Evolutionary conservation across 495 filamentous ascomycete genomes (phyloP).

Genomic region (Penicillium turbatum): DNA sequence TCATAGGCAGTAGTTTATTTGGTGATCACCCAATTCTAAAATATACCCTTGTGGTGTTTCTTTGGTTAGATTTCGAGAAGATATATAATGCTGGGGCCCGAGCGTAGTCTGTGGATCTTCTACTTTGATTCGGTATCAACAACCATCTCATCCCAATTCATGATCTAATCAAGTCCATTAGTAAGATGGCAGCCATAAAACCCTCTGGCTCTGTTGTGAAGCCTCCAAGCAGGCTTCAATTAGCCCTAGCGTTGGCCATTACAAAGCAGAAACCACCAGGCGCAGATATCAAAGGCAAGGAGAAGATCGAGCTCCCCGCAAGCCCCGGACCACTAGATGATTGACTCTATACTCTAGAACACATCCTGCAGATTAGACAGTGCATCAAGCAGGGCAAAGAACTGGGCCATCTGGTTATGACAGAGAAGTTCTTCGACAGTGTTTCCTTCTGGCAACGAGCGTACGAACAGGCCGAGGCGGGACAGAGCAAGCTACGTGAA

Average conservation of each 20-base stretch:
- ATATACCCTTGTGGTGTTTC: no score
- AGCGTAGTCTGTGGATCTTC: no score
- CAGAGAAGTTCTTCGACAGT: slow-evolving; percentile 44
- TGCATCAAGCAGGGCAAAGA: slow-evolving; percentile 27
- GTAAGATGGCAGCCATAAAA: background rate
- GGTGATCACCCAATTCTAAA: no score
- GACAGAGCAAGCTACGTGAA: slow-evolving; percentile 42
- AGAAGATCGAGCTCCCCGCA: background rate
- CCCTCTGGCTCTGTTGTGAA: background rate
- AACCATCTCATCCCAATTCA: background rate
- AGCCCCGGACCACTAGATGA: background rate
- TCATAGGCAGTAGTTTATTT: no score
- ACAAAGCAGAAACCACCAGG: slow-evolving; percentile 41
- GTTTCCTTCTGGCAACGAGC: slow-evolving; percentile 48
- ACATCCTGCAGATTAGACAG: slow-evolving; percentile 36
- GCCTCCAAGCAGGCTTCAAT: slow-evolving; percentile 30
- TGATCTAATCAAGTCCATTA: background rate
- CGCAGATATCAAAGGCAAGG: slow-evolving; percentile 35
- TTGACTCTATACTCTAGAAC: slow-evolving; percentile 28
- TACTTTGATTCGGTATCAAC: no score
- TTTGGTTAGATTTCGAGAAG: no score
- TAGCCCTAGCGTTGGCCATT: slow-evolving; percentile 46
- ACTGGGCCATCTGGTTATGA: slow-evolving; percentile 4
- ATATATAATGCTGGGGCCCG: background rate
- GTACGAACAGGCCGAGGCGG: slow-evolving; percentile 42